Base-by-base conservation (phyloP, 2,329 filamentous ascomycete species). In the Cladosporium sp. region DNA sequence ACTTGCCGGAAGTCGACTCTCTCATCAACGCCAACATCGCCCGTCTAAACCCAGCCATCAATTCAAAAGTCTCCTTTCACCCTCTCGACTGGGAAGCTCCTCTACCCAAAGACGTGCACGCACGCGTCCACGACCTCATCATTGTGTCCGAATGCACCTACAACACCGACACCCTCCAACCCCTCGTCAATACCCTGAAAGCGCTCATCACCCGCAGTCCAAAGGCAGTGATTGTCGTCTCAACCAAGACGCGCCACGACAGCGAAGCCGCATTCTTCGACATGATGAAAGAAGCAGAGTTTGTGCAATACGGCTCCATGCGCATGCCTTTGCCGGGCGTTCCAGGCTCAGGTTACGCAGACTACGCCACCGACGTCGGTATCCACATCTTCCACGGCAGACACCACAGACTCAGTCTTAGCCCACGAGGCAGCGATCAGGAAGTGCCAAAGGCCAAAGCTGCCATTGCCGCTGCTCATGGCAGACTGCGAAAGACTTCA, bases 131-230 rank as follows among this genome's bases (percentile, higher is more conserved):
- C 65, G 82, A 88, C 69, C 67, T 90, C 36, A 78, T 89, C 20
- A 69, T 89, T 3, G 81, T 88, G 1, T 85, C 86, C 1, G 88
- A 90, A 69, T 90, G 88, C 72, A 90, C 87, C 1, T 90, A 90
- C 73, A 90, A 90, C 69, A 76, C 82, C 15, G 86, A 88, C 65
- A 87, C 84, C 60, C 80, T 87, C 54, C 83, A 84, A 2, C 79
- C 83, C 22, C 74, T 90, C 38, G 85, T 89, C 7, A 73, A 74
- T 28, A 86, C 84, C 1, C 73, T 90, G 9, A 65, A 68, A 20
- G 74, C 72, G 9, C 71, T 88, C 51, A 72, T 79, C 42, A 67
- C 71, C 17, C 69, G 69, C 30, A 83, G 80, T 5, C 81, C 82
- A 2, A 70, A 76, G 60, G 77, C 79, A 0, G 65, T 82, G 25